Evolutionary conservation across 2,329 filamentous ascomycete genomes (phyloP).

Genomic region (Trichoderma polysporum): DNA sequence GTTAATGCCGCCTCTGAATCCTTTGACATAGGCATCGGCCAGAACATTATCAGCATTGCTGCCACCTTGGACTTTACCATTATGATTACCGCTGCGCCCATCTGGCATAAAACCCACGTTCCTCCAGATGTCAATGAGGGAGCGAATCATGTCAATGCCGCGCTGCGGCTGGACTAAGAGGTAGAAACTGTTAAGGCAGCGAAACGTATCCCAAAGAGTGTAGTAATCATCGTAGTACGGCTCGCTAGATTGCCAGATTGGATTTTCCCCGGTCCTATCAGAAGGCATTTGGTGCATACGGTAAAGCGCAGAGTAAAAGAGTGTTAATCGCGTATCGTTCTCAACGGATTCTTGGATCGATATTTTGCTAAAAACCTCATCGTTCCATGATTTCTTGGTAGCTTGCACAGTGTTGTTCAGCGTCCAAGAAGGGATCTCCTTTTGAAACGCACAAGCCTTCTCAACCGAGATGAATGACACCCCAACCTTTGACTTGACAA

Average conservation of each 20-base stretch:
- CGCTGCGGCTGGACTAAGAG: conserved; percentile 14
- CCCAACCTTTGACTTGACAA: conserved; percentile 50
- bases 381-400: conserved; percentile 46
- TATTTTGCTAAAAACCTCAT: conserved; percentile 45
- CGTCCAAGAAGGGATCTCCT: conserved; percentile 45
- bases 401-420: conserved; percentile 40
- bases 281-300: conserved; percentile 62
- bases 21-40: conserved; percentile 59
- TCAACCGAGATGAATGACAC: conserved; percentile 50
- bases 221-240: conserved; percentile 62
- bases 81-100: conserved; percentile 55
- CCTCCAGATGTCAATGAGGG: conserved; percentile 59
- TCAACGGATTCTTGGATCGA: conserved; percentile 33
- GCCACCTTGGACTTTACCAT: conserved; percentile 58
- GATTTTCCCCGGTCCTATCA: conserved; percentile 60
- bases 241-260: conserved; percentile 52
- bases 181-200: conserved; percentile 38
- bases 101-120: conserved; percentile 55
- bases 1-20: conserved; percentile 45
- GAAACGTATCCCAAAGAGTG: conserved; percentile 56
- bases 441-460: conserved; percentile 49
- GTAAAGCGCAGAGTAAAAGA: conserved; percentile 60
- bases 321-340: conserved; percentile 49
- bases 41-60: conserved; percentile 61
- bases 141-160: conserved; percentile 38